Evolutionary conservation across 2,329 filamentous ascomycete species (phyloP), one percentile per base, ranked within the genome.

Genomic region (Pleomassaria siparia): DNA sequence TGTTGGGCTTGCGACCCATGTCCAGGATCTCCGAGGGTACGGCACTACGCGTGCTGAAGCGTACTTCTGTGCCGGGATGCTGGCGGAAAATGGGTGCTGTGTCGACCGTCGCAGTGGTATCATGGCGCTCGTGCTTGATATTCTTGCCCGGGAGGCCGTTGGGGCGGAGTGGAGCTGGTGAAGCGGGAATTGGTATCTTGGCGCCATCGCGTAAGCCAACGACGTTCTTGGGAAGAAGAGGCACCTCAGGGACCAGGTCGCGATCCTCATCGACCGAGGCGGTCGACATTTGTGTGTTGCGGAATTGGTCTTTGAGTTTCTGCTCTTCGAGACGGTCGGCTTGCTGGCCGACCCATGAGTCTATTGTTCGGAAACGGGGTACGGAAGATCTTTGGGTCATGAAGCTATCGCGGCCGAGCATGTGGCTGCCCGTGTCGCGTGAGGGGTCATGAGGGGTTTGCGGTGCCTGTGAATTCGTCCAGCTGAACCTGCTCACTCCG

Each of bases 331-430:
- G 53, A 7, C 67, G 66, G 40, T 62, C 66, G 1, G 70, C 59
- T 46, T 73, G 71, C 36, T 72, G 63, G 44, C 69, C 67, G 11
- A 73, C 71, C 71, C 71, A 73, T 1, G 62, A 67, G 53, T 73
- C 67, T 29, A 73, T 60, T 20, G 70, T 72, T 42, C 70, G 67
- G 59, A 72, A 73, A 24, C 71, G 68, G 1, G 69, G 62, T 6
- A 71, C 60, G 0, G 66, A 70, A 6, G 67, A 69, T 12, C 64
- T 64, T 5, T 57, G 46, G 4, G 69, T 72, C 56, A 70, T 66
- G 44, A 67, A 66, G 47, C 62, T 67, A n/a, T 70, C 67, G 15
- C 66, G 66, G 2, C 54, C 50, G 20, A 61, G 47, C n/a, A 53
- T 51, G 28, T 60, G 54, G 2, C 52, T 55, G 25, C 56, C 50